Conservation (phyloP, 148 eudicot species). For the Cornus controversa region DNA sequence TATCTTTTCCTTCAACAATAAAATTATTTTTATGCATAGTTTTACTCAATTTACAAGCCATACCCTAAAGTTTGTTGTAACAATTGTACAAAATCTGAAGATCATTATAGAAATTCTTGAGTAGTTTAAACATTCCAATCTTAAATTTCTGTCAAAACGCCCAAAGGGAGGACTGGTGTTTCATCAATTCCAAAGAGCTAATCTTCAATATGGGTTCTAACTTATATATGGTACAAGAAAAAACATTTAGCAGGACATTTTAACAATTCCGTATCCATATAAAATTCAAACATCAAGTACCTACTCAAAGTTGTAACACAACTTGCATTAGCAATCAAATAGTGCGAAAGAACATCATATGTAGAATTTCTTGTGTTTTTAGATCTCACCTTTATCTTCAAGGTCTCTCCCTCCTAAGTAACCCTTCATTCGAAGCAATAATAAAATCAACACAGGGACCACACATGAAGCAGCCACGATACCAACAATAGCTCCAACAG, state of each 20-base stretch:
- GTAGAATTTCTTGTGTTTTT: background rate
- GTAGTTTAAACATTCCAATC: too few species aligned
- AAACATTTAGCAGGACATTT: background rate
- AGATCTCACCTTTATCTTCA: constrained; percentile 40
- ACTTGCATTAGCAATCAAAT: background rate
- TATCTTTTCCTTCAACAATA: background rate
- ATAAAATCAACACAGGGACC: constrained; percentile 32
- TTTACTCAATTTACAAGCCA: too few species aligned
- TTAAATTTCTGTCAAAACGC: too few species aligned
- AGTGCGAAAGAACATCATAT: background rate
- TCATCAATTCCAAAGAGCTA: too few species aligned
- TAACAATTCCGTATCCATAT: background rate
- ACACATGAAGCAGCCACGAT: constrained; percentile 48
- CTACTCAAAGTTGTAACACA: constrained; percentile 10
- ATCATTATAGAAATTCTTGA: too few species aligned
- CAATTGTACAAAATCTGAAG: too few species aligned
- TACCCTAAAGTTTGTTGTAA: too few species aligned
- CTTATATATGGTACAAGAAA: too few species aligned
- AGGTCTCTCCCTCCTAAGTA: constrained; percentile 45
- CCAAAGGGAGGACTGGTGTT: too few species aligned
- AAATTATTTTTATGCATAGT: too few species aligned
- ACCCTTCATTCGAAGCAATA: constrained; percentile 43
- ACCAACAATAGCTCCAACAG: constrained; percentile 63
- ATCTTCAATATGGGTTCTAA: too few species aligned
- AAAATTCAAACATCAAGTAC: background rate